Evolutionary conservation across 257 asterid genomes (phyloP).

Genomic region (Cruciata laevipes): DNA sequence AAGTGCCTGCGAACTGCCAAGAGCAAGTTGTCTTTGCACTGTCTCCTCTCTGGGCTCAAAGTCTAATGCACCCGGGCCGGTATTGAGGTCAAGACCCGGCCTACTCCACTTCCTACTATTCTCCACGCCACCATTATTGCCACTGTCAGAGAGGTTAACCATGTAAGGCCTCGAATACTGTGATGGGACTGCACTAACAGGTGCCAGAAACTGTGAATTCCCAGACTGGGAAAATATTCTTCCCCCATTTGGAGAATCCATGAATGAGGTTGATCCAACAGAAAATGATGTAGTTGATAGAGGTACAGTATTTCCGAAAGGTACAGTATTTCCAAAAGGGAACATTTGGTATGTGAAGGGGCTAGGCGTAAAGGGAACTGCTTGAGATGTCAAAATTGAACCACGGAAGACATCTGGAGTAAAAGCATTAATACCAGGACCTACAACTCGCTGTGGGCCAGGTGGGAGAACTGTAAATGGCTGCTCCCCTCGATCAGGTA

Average conservation of each 20-base stretch:
- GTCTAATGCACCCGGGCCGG: slow-evolving; percentile 68
- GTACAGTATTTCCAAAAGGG: slow-evolving; percentile 74
- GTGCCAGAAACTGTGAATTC: slow-evolving; percentile 52
- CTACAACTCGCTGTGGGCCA: slow-evolving; percentile 58
- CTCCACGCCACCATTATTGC: slow-evolving; percentile 38
- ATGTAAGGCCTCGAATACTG: slow-evolving; percentile 67
- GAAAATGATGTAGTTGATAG: slow-evolving; percentile 52
- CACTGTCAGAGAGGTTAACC: slow-evolving; percentile 43
- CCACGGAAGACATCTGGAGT: slow-evolving; percentile 63
- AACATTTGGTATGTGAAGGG: slow-evolving; percentile 12
- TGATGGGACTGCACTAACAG: slow-evolving; percentile 46
- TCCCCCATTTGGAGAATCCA: slow-evolving; percentile 42
- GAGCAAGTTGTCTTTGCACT: slow-evolving; percentile 43
- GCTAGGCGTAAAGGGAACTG: slow-evolving; percentile 30
- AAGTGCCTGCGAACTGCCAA: slow-evolving; percentile 50
- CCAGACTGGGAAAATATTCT: slow-evolving; percentile 47
- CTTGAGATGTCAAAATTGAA: slow-evolving; percentile 79
- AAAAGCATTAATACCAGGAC: slow-evolving; percentile 41
- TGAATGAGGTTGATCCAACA: slow-evolving; percentile 32
- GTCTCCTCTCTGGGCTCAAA: slow-evolving; percentile 55
- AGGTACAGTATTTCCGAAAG: slow-evolving; percentile 54
- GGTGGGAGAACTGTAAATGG: slow-evolving; percentile 62
- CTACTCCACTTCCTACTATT: slow-evolving; percentile 60
- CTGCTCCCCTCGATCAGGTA: slow-evolving; percentile 62
- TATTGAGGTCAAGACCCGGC: slow-evolving; percentile 80